Evolutionary conservation across 164 flowering plant species (phyloP).

Genomic region (Cinnamomum micranthum): DNA sequence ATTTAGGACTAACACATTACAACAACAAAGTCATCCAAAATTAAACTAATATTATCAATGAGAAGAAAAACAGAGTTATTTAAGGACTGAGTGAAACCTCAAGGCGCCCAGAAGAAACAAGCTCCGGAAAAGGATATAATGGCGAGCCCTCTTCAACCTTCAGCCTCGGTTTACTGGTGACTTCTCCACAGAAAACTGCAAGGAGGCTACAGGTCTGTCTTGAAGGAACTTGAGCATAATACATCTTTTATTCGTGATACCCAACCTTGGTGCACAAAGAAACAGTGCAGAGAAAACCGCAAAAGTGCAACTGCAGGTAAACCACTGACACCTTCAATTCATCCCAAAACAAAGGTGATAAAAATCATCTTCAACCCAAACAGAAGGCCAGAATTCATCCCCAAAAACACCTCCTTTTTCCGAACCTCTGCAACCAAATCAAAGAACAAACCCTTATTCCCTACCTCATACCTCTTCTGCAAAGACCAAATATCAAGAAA

Average conservation of each 20-base stretch:
- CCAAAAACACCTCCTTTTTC: neutral
- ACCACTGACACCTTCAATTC: constrained; percentile 4
- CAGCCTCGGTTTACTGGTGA: constrained; percentile 28
- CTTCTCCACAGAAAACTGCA: constrained; percentile 46
- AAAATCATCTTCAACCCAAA: neutral
- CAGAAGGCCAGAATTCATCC: constrained; percentile 7
- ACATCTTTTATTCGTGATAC: constrained; percentile 26
- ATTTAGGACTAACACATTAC: neutral
- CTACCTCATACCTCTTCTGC: neutral
- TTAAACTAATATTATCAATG: neutral
- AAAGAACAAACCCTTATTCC: neutral
- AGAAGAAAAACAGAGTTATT: neutral
- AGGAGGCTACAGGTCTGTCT: constrained; percentile 57
- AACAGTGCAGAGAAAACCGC: neutral
- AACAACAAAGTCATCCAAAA: neutral
- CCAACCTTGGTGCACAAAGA: neutral
- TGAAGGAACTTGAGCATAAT: constrained; percentile 49
- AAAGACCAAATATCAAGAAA: no score
- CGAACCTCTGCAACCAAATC: neutral
- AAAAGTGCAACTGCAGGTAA: neutral
- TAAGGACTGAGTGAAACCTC: constrained; percentile 41
- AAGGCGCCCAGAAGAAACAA: constrained; percentile 67
- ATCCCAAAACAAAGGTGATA: constrained; percentile 1
- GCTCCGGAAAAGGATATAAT: constrained; percentile 59
- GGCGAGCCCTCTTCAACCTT: constrained; percentile 21